Evolutionary conservation across 805 yeast genomes (phyloP).

Genomic region (Wickerhamiella brachini): DNA sequence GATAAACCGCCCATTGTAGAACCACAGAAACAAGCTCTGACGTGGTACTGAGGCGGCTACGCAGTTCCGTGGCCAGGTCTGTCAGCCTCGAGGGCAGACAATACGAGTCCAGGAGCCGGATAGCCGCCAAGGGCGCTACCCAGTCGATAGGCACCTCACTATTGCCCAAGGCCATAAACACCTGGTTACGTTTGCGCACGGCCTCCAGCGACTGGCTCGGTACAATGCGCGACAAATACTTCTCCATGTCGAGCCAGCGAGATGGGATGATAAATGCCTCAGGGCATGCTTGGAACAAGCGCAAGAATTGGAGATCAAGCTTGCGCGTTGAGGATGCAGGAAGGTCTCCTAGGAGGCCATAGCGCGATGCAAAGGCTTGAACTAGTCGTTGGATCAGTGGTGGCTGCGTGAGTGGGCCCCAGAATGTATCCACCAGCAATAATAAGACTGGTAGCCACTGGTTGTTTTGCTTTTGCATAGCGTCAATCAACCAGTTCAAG

Average conservation of each 20-base stretch:
- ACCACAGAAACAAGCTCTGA: conserved; percentile 7
- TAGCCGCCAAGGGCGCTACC: conserved; percentile 9
- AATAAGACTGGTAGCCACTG: conserved; percentile 35
- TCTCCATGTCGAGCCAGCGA: conserved; percentile 8
- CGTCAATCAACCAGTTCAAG: conserved; percentile 48
- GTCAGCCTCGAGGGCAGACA: conserved; percentile 15
- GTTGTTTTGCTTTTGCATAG: conserved; percentile 29
- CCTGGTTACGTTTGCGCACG: conserved; percentile 11
- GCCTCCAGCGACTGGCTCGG: background rate
- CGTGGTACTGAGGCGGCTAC: conserved; percentile 1
- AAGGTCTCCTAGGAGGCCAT: background rate
- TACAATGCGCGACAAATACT: conserved; percentile 1
- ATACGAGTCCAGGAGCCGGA: conserved; percentile 20
- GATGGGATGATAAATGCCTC: conserved; percentile 8
- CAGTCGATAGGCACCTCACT: conserved; percentile 7
- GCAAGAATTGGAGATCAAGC: conserved; percentile 3
- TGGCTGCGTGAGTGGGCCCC: conserved; percentile 40
- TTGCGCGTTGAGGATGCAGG: background rate
- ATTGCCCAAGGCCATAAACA: conserved; percentile 8
- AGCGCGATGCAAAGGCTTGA: conserved; percentile 4
- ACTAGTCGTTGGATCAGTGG: conserved; percentile 4
- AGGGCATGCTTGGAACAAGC: conserved; percentile 4
- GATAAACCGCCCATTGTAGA: conserved; percentile 10
- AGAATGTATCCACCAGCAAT: conserved; percentile 49
- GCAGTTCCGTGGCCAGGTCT: conserved; percentile 9